Base-by-base conservation (phyloP, 2,329 filamentous ascomycete genomes). In the Clonostachys rosea region DNA sequence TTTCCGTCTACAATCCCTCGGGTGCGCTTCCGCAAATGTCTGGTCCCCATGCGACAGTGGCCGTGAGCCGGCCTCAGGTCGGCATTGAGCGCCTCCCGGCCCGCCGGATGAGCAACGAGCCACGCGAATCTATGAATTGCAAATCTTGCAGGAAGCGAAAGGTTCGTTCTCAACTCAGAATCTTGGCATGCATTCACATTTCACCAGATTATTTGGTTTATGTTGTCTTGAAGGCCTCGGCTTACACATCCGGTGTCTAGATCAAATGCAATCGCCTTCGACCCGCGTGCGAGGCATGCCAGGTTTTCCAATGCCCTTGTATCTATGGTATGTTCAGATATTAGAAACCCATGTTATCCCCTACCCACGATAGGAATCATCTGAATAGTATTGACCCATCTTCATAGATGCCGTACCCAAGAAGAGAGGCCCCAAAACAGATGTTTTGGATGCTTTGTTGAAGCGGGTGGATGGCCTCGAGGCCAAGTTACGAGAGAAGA, bases 81-180 rank as follows among this genome's bases (percentile, higher is more conserved):
- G 86, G 87, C 63, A 92, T 92, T 65, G 86, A 91, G 68, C 82
- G 88, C 51, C 72, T 92, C 54, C 86, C 87, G 24, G 77, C 84
- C 47, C 82, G 86, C 52, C 83, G 86, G 40, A 74, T 82, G 67
- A 83, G 78, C 66, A 86, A 81, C 58, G 87, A 94, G 64, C 88
- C 87, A 39, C 83, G 87, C 59, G 90, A 95, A 73, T 88, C 87
- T 34, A 95, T 95, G 90, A 95, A 95, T 66, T 95, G 90, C 81
- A 95, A 95, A 68, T 94, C 89, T 48, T 95, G 90, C 73, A 82
- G 90, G 56, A 95, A 95, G 69, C 79, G 90, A 71, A 95, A 95
- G 85, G 89, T 92, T 67, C 43, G 71, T 55, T 47, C 50, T 13
- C 18, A 6, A 34, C 7, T 10, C 24, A 8, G 24, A 24, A 9